Conservation (phyloP, 768 basidiomycete genomes). For the Tulasnella sp. region DNA sequence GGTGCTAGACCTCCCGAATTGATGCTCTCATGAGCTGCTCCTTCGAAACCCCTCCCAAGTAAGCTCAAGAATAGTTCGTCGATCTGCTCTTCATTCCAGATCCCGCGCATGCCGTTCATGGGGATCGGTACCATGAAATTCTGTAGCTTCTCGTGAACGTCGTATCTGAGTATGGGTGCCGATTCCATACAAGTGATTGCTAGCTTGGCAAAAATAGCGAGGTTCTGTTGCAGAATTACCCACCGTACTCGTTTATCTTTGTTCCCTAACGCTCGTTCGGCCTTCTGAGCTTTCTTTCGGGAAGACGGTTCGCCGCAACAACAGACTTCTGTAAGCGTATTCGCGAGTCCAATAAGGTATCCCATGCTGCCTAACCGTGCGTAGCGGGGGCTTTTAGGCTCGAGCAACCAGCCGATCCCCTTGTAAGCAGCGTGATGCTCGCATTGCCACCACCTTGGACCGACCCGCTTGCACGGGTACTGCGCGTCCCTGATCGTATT, state of each 20-base stretch:
- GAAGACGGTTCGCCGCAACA: constrained; percentile 59
- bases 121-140: constrained; percentile 95
- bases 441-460: not conserved
- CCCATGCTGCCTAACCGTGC: constrained; percentile 53
- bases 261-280: constrained; percentile 17
- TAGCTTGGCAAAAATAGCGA: not conserved
- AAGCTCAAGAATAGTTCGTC: constrained; percentile 91
- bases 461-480: not conserved
- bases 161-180: constrained; percentile 53
- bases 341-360: constrained; percentile 80
- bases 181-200: not conserved
- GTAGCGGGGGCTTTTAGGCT: not conserved
- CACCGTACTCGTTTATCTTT: constrained; percentile 17
- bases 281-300: constrained; percentile 65
- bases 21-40: constrained; percentile 29
- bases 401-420: not conserved
- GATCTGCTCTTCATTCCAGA: constrained; percentile 90
- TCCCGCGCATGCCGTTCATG: constrained; percentile 41
- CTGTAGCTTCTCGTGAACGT: constrained; percentile 92
- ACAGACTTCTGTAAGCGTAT: constrained; percentile 86
- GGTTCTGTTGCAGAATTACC: not conserved
- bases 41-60: constrained; percentile 61
- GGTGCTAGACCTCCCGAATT: not conserved
- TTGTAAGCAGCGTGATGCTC: not conserved
- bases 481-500: not conserved